Evolutionary conservation across 768 basidiomycete species (phyloP).

Genomic region (Termitomyces heimii): DNA sequence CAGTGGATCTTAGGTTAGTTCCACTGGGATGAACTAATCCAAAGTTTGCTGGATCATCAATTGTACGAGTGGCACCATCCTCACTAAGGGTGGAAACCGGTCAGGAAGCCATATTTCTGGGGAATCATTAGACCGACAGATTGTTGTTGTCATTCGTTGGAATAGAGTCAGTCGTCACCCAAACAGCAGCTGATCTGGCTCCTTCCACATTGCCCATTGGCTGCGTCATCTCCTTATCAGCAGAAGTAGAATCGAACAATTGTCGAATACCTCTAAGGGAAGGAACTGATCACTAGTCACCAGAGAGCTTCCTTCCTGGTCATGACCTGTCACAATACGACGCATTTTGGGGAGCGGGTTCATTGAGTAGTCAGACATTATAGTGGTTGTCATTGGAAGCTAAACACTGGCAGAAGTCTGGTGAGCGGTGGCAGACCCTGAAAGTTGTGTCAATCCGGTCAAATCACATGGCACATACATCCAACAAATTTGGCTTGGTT

Average conservation of each 20-base stretch:
- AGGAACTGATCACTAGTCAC: slow-evolving; percentile 31
- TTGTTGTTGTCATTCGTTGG: slow-evolving; percentile 53
- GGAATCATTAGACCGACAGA: slow-evolving; percentile 19
- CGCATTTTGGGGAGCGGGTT: slow-evolving; percentile 31
- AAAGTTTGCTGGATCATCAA: slow-evolving; percentile 32
- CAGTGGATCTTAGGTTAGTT: slow-evolving; percentile 45
- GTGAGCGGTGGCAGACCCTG: background rate
- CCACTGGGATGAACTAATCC: slow-evolving; percentile 39
- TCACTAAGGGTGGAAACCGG: slow-evolving; percentile 30
- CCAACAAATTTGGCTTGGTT: slow-evolving; percentile 1
- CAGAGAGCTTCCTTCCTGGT: slow-evolving; percentile 32
- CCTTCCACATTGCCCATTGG: slow-evolving; percentile 29
- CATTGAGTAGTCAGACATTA: slow-evolving; percentile 21
- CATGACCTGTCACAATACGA: slow-evolving; percentile 48
- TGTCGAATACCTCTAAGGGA: slow-evolving; percentile 19
- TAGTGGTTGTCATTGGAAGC: background rate
- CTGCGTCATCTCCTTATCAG: slow-evolving; percentile 13
- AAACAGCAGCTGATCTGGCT: slow-evolving; percentile 32
- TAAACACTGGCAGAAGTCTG: background rate
- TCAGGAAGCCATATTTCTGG: background rate
- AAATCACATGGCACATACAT: slow-evolving; percentile 9
- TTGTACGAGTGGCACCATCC: slow-evolving; percentile 41
- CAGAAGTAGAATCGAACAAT: background rate
- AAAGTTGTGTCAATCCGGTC: background rate
- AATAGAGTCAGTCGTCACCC: slow-evolving; percentile 41